Percentiles rank a stretch among this genome's conserved stretches.
Conservation (phyloP, 257 asterid species). For the Oldenlandia corymbosa region DNA sequence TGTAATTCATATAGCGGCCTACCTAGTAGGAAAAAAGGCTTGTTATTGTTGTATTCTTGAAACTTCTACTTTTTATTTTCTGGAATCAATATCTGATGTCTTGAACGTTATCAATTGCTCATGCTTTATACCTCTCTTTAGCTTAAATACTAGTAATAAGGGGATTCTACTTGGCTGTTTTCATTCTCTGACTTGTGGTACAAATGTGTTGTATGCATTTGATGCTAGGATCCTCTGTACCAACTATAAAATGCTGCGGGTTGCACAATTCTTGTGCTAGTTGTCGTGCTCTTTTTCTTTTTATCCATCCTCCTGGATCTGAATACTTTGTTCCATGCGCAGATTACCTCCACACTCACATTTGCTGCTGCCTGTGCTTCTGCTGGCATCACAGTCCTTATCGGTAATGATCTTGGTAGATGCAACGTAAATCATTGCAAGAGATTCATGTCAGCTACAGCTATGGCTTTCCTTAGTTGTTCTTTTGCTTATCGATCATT, state of each 20-base stretch:
- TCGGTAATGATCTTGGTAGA: slow-evolving; percentile 66
- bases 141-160: no score
- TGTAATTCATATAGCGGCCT: no score
- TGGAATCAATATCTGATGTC: neutral
- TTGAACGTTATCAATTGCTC: no score
- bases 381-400: slow-evolving; percentile 86
- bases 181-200: neutral
- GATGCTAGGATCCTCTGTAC: no score
- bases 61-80: neutral
- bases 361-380: slow-evolving; percentile 94
- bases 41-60: no score
- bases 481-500: slow-evolving; percentile 68
- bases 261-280: neutral
- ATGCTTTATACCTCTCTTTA: no score
- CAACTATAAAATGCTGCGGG: no score
- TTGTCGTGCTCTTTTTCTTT: neutral
- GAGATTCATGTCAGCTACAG: slow-evolving; percentile 83
- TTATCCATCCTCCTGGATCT: neutral
- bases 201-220: no score
- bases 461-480: slow-evolving; percentile 93
- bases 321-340: slow-evolving; percentile 21
- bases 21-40: no score
- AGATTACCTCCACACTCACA: slow-evolving; percentile 79
- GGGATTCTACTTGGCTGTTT: neutral
- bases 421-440: slow-evolving; percentile 74